Conservation (phyloP, 208 protist genomes). For the Herpetomonas samuelpessoai region DNA sequence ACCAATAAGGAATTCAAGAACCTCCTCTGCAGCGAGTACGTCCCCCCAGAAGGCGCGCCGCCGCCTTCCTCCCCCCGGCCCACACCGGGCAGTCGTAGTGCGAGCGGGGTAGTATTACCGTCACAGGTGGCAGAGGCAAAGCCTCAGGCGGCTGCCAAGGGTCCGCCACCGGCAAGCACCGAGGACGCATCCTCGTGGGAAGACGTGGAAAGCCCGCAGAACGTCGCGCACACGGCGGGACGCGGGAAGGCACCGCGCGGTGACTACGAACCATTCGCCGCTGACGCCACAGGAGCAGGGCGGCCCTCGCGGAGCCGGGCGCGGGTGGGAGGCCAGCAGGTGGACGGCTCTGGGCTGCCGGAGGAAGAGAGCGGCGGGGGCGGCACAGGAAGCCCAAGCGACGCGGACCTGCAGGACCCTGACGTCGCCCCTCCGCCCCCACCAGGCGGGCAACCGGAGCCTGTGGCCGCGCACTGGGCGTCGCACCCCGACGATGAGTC, state of each 20-base stretch:
- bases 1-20: constrained; percentile 57
- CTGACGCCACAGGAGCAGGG: not conserved
- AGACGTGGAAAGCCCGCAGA: constrained; percentile 9
- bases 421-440: not conserved
- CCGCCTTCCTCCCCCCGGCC: constrained; percentile 1
- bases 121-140: no score
- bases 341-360: not conserved
- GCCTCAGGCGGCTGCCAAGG: no score
- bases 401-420: constrained; percentile 1
- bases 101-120: not conserved
- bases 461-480: constrained; percentile 8
- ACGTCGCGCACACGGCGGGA: not conserved
- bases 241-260: not conserved
- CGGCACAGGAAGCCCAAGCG: not conserved
- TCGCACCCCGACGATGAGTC: constrained; percentile 19
- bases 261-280: not conserved
- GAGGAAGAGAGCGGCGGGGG: not conserved
- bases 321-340: not conserved
- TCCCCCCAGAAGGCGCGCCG: constrained; percentile 13
- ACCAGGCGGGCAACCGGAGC: not conserved
- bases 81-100: not conserved
- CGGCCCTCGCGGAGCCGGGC: not conserved
- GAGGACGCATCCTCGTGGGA: not conserved
- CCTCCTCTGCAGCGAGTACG: constrained; percentile 60
- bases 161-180: no score